A percentile compares a stretch with the other conserved stretches of the same genome.
Conservation (phyloP, 2,329 filamentous ascomycete genomes). For the Tolypocladium sp. region DNA sequence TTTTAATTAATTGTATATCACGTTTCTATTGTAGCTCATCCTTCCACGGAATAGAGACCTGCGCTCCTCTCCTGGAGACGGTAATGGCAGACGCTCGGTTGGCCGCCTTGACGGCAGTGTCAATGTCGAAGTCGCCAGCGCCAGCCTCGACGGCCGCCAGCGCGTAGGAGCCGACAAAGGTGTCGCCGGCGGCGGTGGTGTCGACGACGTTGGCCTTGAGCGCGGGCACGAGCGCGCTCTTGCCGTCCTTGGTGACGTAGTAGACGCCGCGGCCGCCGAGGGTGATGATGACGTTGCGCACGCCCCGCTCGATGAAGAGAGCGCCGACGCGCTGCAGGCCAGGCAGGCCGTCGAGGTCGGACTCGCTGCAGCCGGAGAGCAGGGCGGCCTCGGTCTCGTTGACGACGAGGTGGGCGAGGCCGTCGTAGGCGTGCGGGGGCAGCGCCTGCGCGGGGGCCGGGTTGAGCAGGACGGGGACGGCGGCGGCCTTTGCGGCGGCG, state of each 20-base stretch:
- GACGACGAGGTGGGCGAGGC: conserved; percentile 70
- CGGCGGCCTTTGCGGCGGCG: conserved; percentile 32
- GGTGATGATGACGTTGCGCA: conserved; percentile 73
- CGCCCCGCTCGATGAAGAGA: conserved; percentile 60
- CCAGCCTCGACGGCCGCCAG: conserved; percentile 54
- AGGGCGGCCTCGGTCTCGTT: conserved; percentile 86
- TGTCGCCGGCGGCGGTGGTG: conserved; percentile 90
- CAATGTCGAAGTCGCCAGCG: conserved; percentile 38
- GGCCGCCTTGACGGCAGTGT: conserved; percentile 48
- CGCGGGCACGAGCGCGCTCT: conserved; percentile 46
- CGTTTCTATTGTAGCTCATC: conserved; percentile 25
- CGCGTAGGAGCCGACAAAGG: conserved; percentile 84
- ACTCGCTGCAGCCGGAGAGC: conserved; percentile 47
- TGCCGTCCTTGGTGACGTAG: conserved; percentile 38
- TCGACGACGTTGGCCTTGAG: conserved; percentile 72
- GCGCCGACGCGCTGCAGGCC: conserved; percentile 39
- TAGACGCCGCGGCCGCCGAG: conserved; percentile 74
- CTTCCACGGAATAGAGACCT: conserved; percentile 34
- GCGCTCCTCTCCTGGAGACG: conserved; percentile 31
- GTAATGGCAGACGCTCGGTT: conserved; percentile 32
- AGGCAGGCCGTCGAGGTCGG: conserved; percentile 35
- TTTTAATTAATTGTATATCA: conserved; percentile 4
- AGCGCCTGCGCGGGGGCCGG: conserved; percentile 69
- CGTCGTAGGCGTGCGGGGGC: conserved; percentile 55
- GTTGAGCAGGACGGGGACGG: conserved; percentile 67